These are phyloP conservation scores for Tranzscheliella williamsii DNA, from an alignment of 1,284 basidiomycete species.

Conservation along the genomic window DNA sequence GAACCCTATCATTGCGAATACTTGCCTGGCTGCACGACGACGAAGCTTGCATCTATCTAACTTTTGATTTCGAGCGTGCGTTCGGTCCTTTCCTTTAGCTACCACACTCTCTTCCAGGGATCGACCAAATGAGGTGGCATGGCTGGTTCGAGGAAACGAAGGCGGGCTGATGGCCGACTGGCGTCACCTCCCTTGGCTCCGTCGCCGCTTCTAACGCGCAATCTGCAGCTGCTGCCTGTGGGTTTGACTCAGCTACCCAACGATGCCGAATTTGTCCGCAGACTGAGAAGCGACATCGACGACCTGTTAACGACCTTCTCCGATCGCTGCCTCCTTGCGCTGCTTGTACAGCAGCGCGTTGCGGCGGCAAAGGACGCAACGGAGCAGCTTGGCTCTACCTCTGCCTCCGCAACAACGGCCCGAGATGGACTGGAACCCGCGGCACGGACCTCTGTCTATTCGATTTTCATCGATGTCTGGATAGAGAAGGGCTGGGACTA, in stretches of 20 bases:
- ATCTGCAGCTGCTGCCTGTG: slow-evolving; percentile 23
- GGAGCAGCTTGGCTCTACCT: background rate
- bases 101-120: too few species aligned
- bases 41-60: too few species aligned
- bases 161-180: slow-evolving; percentile 14
- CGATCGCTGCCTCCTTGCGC: slow-evolving; percentile 5
- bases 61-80: too few species aligned
- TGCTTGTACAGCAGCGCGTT: background rate
- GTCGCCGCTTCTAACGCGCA: slow-evolving; percentile 23
- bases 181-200: slow-evolving; percentile 26
- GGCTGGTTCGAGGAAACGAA: slow-evolving; percentile 27
- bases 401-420: background rate
- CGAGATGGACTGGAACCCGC: too few species aligned
- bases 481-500: slow-evolving; percentile 22
- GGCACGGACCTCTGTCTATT: slow-evolving; percentile 21
- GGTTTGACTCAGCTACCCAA: slow-evolving; percentile 25
- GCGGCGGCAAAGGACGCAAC: background rate
- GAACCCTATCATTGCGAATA: too few species aligned
- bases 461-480: slow-evolving; percentile 17
- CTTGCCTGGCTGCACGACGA: too few species aligned
- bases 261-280: slow-evolving; percentile 17
- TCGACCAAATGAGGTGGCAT: slow-evolving; percentile 5
- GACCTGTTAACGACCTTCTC: slow-evolving; percentile 16
- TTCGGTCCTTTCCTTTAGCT: too few species aligned
- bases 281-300: slow-evolving; percentile 14